Evolutionary conservation across 2,329 filamentous ascomycete genomes (phyloP), one percentile per base, ranked within the genome.

Genomic region (Huntiella savannae): DNA sequence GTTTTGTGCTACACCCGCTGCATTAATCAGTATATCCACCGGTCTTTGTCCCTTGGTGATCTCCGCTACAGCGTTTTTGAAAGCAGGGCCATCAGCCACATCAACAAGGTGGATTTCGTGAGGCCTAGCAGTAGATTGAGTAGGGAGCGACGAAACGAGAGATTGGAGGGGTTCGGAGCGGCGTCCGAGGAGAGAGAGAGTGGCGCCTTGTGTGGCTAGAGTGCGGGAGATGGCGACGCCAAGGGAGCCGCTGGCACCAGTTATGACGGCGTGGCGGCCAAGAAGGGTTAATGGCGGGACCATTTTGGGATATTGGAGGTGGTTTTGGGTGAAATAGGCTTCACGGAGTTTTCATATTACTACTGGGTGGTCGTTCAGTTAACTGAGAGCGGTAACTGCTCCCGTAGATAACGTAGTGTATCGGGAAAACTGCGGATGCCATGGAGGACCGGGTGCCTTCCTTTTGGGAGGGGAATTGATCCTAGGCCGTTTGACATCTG

Each of bases 21-120:
- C 81, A 56, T 93, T 92, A 52, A 93, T 70, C 1, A 93, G 70
- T 28, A 88, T 65, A 32, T 49, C 36, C 5, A 46, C 43, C 5
- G 36, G 11, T 5, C 22, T 28, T 28, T 36, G 22, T 19, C 36
- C 36, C 34, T 37, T 33, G 4, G 84, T 75, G 0, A 78, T 68
- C 16, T 85, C 65, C 7, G 84, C 85, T 0, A 84, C 85, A 22
- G 81, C 80, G 56, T 92, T 91, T 52, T 92, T 69, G 1, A 93
- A 69, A 33, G 87, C 65, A 54, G 74, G 67, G 6, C 65, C 53
- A 6, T 57, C 55, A 0, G 35, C 47, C 33, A 43, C 50, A 48
- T 45, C 36, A 11, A 33, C 43, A 16, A 45, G 17, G 32, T 32
- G 16, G 38, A 42, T 42, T 28, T 13, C 16, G 16, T 15, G 33